Percentiles rank a stretch among this genome's conserved stretches.
These are phyloP conservation scores for Paraconiothyrium sp. DNA, from an alignment of 2,329 filamentous ascomycete genomes.

Conservation along the genomic window DNA sequence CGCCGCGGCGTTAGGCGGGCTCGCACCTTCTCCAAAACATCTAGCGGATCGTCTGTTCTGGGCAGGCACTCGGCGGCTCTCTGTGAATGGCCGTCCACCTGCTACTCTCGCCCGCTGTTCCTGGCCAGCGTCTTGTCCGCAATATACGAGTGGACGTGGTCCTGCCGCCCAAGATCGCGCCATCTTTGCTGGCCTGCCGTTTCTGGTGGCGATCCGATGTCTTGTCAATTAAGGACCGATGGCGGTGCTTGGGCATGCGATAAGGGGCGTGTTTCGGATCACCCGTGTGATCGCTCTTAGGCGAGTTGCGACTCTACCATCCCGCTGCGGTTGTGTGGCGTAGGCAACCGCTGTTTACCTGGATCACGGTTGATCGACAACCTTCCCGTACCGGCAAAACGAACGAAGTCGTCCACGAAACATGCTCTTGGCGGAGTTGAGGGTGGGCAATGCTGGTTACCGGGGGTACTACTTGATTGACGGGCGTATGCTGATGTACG, in stretches of 20 bases:
- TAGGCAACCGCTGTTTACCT: neutral
- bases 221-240: neutral
- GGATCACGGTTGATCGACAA: constrained; percentile 2
- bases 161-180: constrained; percentile 12
- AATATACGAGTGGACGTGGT: constrained; percentile 5
- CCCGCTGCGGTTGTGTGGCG: neutral
- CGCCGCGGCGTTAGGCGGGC: constrained; percentile 1
- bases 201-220: constrained; percentile 9
- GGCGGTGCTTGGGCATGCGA: neutral
- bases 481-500: too few relatives aligned
- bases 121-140: constrained; percentile 8
- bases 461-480: too few relatives aligned
- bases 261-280: constrained; percentile 10
- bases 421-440: neutral
- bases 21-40: constrained; percentile 12
- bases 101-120: constrained; percentile 9
- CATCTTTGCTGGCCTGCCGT: constrained; percentile 10
- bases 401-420: neutral
- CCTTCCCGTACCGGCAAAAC: neutral
- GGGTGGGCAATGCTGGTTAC: neutral
- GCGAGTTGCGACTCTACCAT: constrained; percentile 1
- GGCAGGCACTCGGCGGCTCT: constrained; percentile 6
- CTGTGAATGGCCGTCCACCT: constrained; percentile 10
- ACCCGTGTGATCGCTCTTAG: constrained; percentile 1
- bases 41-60: constrained; percentile 11